Evolutionary conservation across 2,329 filamentous ascomycete species (phyloP), one percentile per base, ranked within the genome.

Genomic region (Phaeophleospora eucalypticola): DNA sequence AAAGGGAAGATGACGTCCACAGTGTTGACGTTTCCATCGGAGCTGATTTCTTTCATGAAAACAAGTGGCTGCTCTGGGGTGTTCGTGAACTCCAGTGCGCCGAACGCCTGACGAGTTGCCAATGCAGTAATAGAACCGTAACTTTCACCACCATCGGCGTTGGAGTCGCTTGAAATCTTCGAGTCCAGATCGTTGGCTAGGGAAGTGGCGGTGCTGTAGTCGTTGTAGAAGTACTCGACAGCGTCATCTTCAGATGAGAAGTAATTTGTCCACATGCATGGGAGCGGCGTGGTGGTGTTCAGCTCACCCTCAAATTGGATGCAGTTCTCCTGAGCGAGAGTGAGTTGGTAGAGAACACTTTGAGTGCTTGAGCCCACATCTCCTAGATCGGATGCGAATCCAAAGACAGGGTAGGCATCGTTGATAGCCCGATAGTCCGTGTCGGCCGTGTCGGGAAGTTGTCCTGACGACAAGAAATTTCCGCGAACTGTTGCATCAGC

Each of bases 1-100:
- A 60, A 60, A 2, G 64, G 64, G 47, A 63, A 66, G 36, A 65
- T 65, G 18, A 66, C 60, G 50, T 66, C 63, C 7, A 63, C 63
- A 6, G 62, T 65, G 24, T 65, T 61, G 37, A 63, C 55, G 41
- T 67, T 65, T 7, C 65, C 63, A 36, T 67, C 62, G 4, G 57
- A 60, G 2, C 74, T 77, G 16, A 82, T 81, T 51, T 82, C 78
- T 56, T 82, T 82, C 50, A 81, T 64, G 60, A 81, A 82, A 10
- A 72, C 56, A 41, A 74, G 75, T 15, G 66, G 67, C 19, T 72
- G 71, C 10, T 72, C 65, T 2, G 67, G 48, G 0, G 71, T 76
- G 24, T 74, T 76, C 24, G 70, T 70, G 15, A 77, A 70, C 46
- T 79, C 72, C 2, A 69, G 69, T 2, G 74, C 70, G 37, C 68